Conservation (phyloP, 768 basidiomycete species). For the Cytidiella melzeri region DNA sequence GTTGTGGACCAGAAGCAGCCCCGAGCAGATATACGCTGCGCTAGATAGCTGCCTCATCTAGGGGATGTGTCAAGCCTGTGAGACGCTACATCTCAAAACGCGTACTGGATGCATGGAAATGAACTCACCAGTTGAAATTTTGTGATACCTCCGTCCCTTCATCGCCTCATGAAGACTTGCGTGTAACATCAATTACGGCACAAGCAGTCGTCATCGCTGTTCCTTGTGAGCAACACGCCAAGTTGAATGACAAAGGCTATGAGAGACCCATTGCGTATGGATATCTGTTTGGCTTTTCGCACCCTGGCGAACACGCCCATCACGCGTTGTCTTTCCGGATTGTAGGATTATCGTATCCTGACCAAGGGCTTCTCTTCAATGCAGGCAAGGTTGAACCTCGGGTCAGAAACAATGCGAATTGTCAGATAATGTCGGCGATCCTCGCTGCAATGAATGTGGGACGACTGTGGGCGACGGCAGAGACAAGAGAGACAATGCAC, state of each 20-base stretch:
- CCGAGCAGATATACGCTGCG: no score
- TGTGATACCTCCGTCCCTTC: not conserved
- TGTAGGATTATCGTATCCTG: not conserved
- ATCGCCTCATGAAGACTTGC: not conserved
- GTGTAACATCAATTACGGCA: not conserved
- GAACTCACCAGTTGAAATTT: no score
- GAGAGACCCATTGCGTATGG: not conserved
- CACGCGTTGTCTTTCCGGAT: not conserved
- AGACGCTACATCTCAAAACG: no score
- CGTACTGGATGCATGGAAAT: no score
- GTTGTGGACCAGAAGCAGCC: no score
- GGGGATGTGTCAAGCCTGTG: no score
- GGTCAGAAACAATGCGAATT: no score
- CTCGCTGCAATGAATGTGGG: not conserved
- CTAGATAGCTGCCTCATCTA: no score
- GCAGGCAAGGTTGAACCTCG: no score
- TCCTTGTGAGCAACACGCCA: not conserved
- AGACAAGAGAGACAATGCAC: not conserved
- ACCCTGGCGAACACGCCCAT: constrained; percentile 1
- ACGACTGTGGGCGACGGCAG: not conserved
- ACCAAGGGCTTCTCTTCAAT: no score
- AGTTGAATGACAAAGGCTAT: not conserved
- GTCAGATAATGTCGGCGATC: not conserved
- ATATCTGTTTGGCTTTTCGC: not conserved
- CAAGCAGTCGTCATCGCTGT: not conserved